Conservation (phyloP, 176 grass and related monocot genomes). For the Carex kokanica region DNA sequence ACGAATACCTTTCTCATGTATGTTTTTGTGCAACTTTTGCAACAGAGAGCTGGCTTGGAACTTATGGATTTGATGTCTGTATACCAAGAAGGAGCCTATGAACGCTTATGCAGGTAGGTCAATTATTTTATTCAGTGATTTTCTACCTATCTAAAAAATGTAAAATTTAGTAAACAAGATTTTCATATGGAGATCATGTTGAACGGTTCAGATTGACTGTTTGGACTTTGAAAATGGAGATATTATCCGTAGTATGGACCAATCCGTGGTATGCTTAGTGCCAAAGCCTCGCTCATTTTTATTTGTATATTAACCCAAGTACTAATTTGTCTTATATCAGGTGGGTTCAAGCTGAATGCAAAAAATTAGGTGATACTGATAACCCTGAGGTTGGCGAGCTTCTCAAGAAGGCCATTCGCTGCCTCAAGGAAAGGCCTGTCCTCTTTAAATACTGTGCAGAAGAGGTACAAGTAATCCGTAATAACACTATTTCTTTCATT, state of each 20-base stretch:
- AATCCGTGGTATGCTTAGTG: no score
- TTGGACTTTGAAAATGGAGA: no score
- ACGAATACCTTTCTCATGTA: neutral
- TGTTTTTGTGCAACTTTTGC: constrained; percentile 10
- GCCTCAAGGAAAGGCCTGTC: constrained; percentile 93
- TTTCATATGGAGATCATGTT: no score
- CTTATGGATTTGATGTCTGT: constrained; percentile 99
- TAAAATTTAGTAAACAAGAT: no score
- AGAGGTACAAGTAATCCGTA: constrained; percentile 50
- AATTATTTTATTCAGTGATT: neutral
- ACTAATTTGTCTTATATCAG: constrained; percentile 35
- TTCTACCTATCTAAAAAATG: no score
- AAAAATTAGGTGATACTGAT: constrained; percentile 86
- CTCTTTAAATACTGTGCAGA: constrained; percentile 97
- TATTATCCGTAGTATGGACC: no score
- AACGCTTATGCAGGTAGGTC: constrained; percentile 85
- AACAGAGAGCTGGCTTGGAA: constrained; percentile 95
- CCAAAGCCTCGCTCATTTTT: neutral
- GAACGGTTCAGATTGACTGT: no score
- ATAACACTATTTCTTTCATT: constrained; percentile 18
- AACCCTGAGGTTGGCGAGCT: constrained; percentile 94
- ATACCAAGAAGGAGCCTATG: constrained; percentile 99
- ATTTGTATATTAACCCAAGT: neutral
- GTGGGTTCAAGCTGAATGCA: constrained; percentile 99
- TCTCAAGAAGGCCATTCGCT: constrained; percentile 78